Conservation (phyloP, 345 rosid genomes). For the Corymbia maculata region DNA sequence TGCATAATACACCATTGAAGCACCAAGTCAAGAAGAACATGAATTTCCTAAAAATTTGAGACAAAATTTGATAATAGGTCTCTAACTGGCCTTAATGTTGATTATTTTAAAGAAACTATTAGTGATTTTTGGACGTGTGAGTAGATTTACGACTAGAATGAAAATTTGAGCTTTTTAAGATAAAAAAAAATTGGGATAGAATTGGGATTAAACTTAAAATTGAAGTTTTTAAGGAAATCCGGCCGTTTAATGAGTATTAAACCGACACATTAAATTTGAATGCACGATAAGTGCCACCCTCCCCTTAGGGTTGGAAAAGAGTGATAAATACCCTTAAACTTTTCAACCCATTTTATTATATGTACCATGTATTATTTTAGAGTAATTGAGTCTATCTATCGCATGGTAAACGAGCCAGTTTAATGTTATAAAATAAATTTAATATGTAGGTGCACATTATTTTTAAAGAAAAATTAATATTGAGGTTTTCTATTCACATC, state of each 20-base stretch:
- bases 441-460: not conserved
- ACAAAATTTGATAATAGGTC: not conserved
- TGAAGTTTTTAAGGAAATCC: not conserved
- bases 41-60: too few species aligned
- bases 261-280: not conserved
- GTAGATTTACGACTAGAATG: not conserved
- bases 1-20: too few species aligned
- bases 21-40: too few species aligned
- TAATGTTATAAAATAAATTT: not conserved
- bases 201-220: not conserved
- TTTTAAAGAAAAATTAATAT: not conserved
- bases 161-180: not conserved
- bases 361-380: not conserved
- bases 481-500: not conserved
- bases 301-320: not conserved
- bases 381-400: not conserved
- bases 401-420: not conserved
- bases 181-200: not conserved
- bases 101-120: not conserved
- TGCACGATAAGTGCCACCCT: not conserved
- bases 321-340: not conserved
- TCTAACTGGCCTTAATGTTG: not conserved
- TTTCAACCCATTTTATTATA: not conserved
- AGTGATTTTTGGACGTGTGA: not conserved
- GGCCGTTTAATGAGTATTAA: not conserved